Base-by-base conservation (phyloP, 148 eudicot genomes). In the Nepenthes gracilis region DNA sequence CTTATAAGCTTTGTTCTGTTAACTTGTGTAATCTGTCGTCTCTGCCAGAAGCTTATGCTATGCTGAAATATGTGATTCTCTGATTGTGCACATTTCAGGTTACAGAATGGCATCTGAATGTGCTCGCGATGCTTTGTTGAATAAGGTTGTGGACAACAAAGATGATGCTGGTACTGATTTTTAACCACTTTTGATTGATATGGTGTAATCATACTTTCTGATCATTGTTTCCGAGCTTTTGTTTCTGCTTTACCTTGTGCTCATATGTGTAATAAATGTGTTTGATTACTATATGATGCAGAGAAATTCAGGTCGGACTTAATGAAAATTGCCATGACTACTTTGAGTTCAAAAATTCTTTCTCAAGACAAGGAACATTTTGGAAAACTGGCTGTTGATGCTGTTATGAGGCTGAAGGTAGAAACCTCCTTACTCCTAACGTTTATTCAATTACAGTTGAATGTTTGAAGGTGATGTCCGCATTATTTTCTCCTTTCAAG, bases 331-430 rank as follows among this genome's bases (percentile, higher is more conserved):
- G 99, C 97, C 55, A 89, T 74, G 96, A 93, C 99, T 67, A 93
- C 99, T 35, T 77, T 89, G 85, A 88, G 99, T 65, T 93, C 99
- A 12, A 93, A 93, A 80, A 93, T 93, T 15, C 82, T 93, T 56
- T 82, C 95, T 40, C 97, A 89, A 77, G 99, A 93, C 80, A 93
- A 89, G 78, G 99, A 86, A 62, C 99, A 84, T 75, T 93, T 93
- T 75, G 96, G 91, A 34, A 75, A 77, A 65, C 70, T 89, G 71
- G 97, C 99, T 59, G 99, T 93, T 47, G 99, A 93, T 73, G 99
- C 99, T 59, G 99, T 93, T 64, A 82, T 93, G 99, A 84, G 99
- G 73, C 70, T 89, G 36, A 89, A 93, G 92, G 99, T 89, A 43
- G 69, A 63, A 43, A 40, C 38, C 43, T 66, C 32, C 7, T 23